Evolutionary conservation across 495 filamentous ascomycete genomes (phyloP), one percentile per base, ranked within the genome.

Genomic region (Aspergillus ostianus): DNA sequence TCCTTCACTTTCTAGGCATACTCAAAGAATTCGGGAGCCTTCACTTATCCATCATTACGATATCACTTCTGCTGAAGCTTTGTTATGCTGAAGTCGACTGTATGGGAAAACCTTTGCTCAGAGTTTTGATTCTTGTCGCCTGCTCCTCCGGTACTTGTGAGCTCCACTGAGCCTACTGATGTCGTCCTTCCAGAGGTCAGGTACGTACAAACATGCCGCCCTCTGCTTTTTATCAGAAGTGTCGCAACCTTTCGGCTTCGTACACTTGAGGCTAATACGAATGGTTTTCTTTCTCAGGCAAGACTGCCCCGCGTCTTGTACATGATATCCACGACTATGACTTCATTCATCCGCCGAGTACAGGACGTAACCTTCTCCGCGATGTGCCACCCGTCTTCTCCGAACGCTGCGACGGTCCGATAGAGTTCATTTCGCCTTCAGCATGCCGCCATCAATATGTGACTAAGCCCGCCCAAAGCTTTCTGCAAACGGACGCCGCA

Each of bases 261-360:
- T 32, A 20, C 10, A 26, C 10, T 1, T 32, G 19, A 21, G 30
- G 44, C 18, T 65, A 50, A 61, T 30, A 47, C 21, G 50, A 49
- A 30, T 17, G 36, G 20, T 46, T 50, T 12, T 12, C 2, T 21
- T 51, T 6, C 56, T 13, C 36, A 84, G 86, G 86, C 60, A 88
- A 87, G 73, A 84, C 82, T 60, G 81, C 84, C 52, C 86, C 85
- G 10, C 81, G 82, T 51, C 77, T 89, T 53, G 70, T 83, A 47
- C 69, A 83, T 57, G 86, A 88, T 67, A 73, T 89, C 49, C 58
- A 75, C 21, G 61, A 70, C 30, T 87, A 86, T 64, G 84, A 89
- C 62, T 80, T 84, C 21, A 71, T 73, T 20, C 70, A 81, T 55
- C 76, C 76, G 26, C 68, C 75, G 56, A 66, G 63, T 18, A 76